These are phyloP conservation scores for Quillaja saponaria DNA, from an alignment of 306 rosid genomes.

Conservation along the genomic window DNA sequence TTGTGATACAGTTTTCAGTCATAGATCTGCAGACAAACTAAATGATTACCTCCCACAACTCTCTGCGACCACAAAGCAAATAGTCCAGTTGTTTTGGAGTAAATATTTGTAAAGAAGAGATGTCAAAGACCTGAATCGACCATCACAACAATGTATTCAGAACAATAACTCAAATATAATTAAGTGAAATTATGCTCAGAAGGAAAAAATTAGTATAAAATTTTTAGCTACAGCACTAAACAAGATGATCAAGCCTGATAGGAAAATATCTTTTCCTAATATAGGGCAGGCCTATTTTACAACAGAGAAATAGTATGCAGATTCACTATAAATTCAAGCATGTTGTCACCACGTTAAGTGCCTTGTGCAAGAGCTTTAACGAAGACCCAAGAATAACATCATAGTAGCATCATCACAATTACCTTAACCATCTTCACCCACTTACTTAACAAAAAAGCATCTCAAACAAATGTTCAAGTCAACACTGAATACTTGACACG, in stretches of 20 bases:
- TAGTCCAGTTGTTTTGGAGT: slow-evolving; percentile 89
- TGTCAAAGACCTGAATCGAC: slow-evolving; percentile 77
- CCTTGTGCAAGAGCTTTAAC: too few relatives aligned
- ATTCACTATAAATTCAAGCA: too few relatives aligned
- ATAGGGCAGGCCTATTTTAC: slow-evolving; percentile 6
- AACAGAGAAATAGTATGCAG: neutral
- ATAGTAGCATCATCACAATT: too few relatives aligned
- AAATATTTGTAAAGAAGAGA: slow-evolving; percentile 76
- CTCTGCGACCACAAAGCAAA: slow-evolving; percentile 94
- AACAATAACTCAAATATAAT: neutral
- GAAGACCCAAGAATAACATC: too few relatives aligned
- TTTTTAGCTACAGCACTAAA: too few relatives aligned
- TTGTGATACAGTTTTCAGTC: too few relatives aligned
- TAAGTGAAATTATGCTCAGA: too few relatives aligned
- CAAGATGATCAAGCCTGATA: too few relatives aligned
- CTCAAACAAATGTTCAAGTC: too few relatives aligned
- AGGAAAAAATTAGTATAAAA: too few relatives aligned
- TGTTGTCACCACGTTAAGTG: too few relatives aligned
- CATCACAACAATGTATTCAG: slow-evolving; percentile 13
- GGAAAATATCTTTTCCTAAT: slow-evolving; percentile 7
- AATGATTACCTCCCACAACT: slow-evolving; percentile 84
- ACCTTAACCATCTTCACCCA: neutral
- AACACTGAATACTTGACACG: too few relatives aligned
- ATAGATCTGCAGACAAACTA: neutral
- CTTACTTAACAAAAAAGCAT: slow-evolving; percentile 2